Percentiles rank a stretch among this genome's conserved stretches.
These are phyloP conservation scores for Pisolithus microcarpus DNA, from an alignment of 768 basidiomycete species.

Conservation along the genomic window DNA sequence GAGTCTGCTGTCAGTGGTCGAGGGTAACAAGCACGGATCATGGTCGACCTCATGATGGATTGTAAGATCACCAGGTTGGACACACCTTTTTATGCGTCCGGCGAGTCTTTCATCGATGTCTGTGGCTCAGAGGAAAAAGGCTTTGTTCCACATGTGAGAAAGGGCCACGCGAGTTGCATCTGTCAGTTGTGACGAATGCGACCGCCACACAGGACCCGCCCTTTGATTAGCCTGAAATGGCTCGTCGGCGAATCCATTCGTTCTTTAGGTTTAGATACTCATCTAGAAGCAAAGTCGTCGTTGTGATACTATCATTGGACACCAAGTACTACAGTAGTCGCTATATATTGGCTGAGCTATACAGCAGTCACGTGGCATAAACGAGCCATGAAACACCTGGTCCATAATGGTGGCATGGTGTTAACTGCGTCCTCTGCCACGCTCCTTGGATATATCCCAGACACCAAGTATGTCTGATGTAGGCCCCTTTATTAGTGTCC, in stretches of 20 bases:
- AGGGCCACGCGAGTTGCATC: background rate
- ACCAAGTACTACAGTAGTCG: too few species aligned
- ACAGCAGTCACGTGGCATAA: too few species aligned
- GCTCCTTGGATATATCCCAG: background rate
- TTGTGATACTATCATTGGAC: too few species aligned
- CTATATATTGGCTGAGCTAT: too few species aligned
- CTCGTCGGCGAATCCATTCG: too few species aligned
- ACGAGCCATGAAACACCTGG: too few species aligned
- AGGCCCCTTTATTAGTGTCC: background rate
- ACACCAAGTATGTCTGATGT: background rate
- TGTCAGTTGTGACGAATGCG: background rate
- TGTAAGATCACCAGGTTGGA: background rate
- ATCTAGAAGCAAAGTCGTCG: background rate
- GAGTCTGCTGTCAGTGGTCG: constrained; percentile 8
- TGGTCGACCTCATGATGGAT: background rate
- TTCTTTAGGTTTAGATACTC: background rate
- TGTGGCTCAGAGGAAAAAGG: background rate
- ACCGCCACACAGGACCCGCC: too few species aligned
- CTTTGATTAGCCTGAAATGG: background rate
- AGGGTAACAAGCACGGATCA: constrained; percentile 4
- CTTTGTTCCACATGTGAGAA: too few species aligned
- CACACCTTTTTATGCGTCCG: background rate
- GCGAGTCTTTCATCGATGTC: background rate
- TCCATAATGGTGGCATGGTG: too few species aligned
- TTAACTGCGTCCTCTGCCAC: background rate